phyloP scores from a whole-genome alignment of 805 yeast genomes.

The Yamadazyma akitaensis region DNA sequence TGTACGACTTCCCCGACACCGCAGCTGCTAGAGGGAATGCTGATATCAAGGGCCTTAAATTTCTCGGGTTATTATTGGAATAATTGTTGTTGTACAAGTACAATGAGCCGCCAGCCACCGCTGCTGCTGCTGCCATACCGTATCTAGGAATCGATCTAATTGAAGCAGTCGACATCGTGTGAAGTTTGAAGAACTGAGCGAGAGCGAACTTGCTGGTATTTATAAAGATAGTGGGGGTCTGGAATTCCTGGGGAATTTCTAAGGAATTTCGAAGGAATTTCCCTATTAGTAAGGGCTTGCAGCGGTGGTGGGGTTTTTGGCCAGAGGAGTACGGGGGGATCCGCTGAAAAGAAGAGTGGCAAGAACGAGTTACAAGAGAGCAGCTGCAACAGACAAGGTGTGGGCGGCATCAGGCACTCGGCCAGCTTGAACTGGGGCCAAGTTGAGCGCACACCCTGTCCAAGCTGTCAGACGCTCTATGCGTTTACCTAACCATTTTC shows the following conservation, averaged over 20 bases:
- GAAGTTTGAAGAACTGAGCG: not conserved
- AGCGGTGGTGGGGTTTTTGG: not conserved
- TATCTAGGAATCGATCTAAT: not conserved
- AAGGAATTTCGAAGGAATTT: not conserved
- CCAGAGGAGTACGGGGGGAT: not conserved
- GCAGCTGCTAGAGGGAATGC: conserved; percentile 27
- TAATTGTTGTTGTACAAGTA: conserved; percentile 16
- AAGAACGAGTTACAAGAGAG: too few relatives aligned
- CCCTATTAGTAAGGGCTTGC: conserved; percentile 2
- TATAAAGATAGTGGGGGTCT: not conserved
- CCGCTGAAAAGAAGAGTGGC: too few relatives aligned
- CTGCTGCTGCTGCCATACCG: conserved; percentile 3
- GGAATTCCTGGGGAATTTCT: not conserved
- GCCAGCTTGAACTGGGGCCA: too few relatives aligned
- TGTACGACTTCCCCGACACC: conserved; percentile 34
- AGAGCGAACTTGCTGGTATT: not conserved
- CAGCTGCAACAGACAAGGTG: not conserved
- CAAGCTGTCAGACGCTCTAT: too few relatives aligned
- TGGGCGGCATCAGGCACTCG: too few relatives aligned
- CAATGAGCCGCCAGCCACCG: conserved; percentile 18
- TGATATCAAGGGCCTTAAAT: conserved; percentile 4
- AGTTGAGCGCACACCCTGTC: too few relatives aligned
- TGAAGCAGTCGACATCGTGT: conserved; percentile 1
- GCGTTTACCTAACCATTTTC: too few relatives aligned
- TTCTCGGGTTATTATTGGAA: conserved; percentile 14